Base-by-base conservation (phyloP, 192 early-diverging fungal genomes). In the Linnemannia schmuckeri region DNA sequence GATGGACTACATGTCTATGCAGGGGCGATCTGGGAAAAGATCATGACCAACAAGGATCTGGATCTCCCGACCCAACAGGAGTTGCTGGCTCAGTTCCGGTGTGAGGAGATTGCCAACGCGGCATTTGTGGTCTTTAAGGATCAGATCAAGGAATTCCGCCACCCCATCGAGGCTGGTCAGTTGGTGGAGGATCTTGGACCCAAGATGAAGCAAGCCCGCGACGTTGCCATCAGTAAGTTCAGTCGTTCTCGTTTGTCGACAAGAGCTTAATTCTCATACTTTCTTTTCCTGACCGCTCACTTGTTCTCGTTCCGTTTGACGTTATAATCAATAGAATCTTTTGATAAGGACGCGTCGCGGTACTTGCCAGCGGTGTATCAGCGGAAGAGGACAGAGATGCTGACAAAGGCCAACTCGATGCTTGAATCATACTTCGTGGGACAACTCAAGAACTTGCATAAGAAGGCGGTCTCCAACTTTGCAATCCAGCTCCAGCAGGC, bases 11-110 rank as follows among this genome's bases (percentile, higher is more conserved):
- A 96, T 41, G 89, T 95, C 47, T 99, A 98, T 89, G 96, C 97
- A 0, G 90, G 93, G 42, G 88, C 93, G 41, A 96, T 99, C 57
- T 99, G 99, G 99, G 84, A 86, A 77, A 80, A 97, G 89, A 98
- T 99, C 38, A 91, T 96, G 75, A 93, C 94, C 82, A 99, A 98
- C 89, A 95, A 96, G 80, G 99, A 99, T 80, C 91, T 99, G 69
- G 99, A 99, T 89, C 90, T 99, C 49, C 99, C 99, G 3, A 99
- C 98, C 6, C 99, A 99, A 87, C 98, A 99, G 90, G 96, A 99
- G 89, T 88, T 99, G 49, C 90, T 99, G 71, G 99, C 99, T n/a
- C 97, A 99, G 90, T 99, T 97, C 88, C 94, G 99, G 54, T 99
- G 99, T 88, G 99, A 99, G 73, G 99, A 99, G 88, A 99, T 99